These are phyloP conservation scores for Lippia alba DNA, from an alignment of 305 asterid species.

Conservation along the genomic window DNA sequence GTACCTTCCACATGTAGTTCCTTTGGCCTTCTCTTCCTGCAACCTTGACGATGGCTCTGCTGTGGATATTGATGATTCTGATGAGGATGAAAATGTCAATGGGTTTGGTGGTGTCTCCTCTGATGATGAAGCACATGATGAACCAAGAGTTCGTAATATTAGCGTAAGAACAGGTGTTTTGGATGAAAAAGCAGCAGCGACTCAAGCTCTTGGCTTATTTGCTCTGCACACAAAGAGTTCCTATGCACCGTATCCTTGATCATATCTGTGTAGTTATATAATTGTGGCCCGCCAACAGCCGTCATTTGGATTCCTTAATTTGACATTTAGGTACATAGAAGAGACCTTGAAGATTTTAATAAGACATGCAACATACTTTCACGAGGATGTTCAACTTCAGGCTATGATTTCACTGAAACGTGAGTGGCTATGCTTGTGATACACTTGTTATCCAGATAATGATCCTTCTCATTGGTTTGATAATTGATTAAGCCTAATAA, in stretches of 20 bases:
- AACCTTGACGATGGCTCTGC: constrained; percentile 99
- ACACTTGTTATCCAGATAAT: constrained; percentile 23
- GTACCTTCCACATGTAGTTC: constrained; percentile 97
- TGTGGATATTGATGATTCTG: constrained; percentile 92
- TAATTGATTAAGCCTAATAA: constrained; percentile 20
- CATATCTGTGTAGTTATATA: background rate
- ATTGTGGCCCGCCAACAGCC: background rate
- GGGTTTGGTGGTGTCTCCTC: constrained; percentile 98
- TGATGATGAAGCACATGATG: constrained; percentile 98
- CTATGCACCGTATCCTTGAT: constrained; percentile 90
- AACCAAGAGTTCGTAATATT: constrained; percentile 93
- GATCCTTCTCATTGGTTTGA: constrained; percentile 22
- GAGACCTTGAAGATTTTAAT: constrained; percentile 87
- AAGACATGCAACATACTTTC: constrained; percentile 87
- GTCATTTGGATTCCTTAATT: constrained; percentile 55
- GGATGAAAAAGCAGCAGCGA: constrained; percentile 99
- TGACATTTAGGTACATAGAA: constrained; percentile 74
- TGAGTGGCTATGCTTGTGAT: constrained; percentile 48
- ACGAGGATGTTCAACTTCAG: constrained; percentile 97
- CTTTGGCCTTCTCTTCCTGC: constrained; percentile 87
- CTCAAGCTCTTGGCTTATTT: constrained; percentile 98
- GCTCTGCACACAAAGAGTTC: constrained; percentile 84
- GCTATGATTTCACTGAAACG: constrained; percentile 88
- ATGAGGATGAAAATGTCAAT: constrained; percentile 71
- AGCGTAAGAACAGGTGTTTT: constrained; percentile 97